A percentile compares a stretch with the other conserved stretches of the same genome.
Evolutionary conservation across 768 basidiomycete genomes (phyloP).

Genomic region (Russula sp.): DNA sequence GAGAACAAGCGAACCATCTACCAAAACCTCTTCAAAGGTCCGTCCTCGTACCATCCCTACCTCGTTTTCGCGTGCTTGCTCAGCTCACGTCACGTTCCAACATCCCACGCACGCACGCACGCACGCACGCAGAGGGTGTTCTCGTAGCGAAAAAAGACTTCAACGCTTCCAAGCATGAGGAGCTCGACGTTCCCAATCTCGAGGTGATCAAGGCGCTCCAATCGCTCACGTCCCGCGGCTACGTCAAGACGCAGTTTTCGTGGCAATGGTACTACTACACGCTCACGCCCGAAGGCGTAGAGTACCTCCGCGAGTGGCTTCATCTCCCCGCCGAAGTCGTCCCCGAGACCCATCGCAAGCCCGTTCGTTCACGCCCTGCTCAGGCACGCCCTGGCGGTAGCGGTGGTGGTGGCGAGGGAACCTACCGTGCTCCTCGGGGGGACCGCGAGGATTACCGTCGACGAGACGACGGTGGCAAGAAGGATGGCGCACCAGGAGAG

Average conservation of each 20-base stretch:
- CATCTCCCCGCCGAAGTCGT: constrained; percentile 96
- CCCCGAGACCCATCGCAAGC: constrained; percentile 96
- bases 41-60: constrained; percentile 24
- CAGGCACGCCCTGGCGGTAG: constrained; percentile 41
- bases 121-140: constrained; percentile 73
- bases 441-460: constrained; percentile 77
- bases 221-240: constrained; percentile 63
- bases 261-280: constrained; percentile 99
- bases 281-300: constrained; percentile 94
- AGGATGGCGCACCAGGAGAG: constrained; percentile 79
- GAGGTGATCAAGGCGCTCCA: constrained; percentile 68
- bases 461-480: constrained; percentile 56
- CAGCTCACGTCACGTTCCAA: neutral
- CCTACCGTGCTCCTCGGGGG: constrained; percentile 84
- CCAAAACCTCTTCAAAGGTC: constrained; percentile 99
- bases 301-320: constrained; percentile 94
- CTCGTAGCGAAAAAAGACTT: constrained; percentile 99
- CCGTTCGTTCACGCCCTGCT: constrained; percentile 80
- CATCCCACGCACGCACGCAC: neutral
- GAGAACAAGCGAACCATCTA: constrained; percentile 92
- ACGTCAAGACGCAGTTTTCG: constrained; percentile 98
- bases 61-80: neutral
- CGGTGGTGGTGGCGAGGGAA: constrained; percentile 52
- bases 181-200: constrained; percentile 60
- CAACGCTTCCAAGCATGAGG: constrained; percentile 96